A percentile compares a stretch with the other conserved stretches of the same genome.
phyloP scores from a whole-genome alignment of 169 alveolate species.

The Plasmodium vivax region DNA sequence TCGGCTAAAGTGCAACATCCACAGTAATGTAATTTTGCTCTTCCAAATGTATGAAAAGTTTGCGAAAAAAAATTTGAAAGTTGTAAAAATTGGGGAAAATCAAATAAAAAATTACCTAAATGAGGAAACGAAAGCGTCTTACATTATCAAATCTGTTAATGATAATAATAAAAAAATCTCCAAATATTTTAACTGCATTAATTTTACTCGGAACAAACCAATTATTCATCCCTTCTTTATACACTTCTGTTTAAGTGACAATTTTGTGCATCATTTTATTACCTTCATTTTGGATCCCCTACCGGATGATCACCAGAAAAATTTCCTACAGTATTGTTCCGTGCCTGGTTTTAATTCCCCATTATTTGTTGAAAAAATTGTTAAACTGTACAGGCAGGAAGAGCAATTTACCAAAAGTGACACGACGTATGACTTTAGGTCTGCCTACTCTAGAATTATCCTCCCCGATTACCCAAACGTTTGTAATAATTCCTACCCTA shows the following conservation, averaged over 20 bases:
- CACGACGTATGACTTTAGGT: slow-evolving; percentile 31
- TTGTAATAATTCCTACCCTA: neutral
- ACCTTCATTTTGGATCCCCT: slow-evolving; percentile 55
- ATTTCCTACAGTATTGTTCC: slow-evolving; percentile 68
- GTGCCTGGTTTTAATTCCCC: slow-evolving; percentile 60
- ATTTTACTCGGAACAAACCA: slow-evolving; percentile 74
- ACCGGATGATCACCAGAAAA: slow-evolving; percentile 48
- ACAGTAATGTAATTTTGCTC: slow-evolving; percentile 10
- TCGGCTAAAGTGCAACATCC: slow-evolving; percentile 30
- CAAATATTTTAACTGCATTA: slow-evolving; percentile 45
- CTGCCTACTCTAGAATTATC: slow-evolving; percentile 48
- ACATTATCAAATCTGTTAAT: slow-evolving; percentile 35
- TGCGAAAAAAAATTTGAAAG: slow-evolving; percentile 38
- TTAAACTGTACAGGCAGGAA: slow-evolving; percentile 39
- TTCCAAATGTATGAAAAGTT: slow-evolving; percentile 35
- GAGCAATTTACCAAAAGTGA: slow-evolving; percentile 51
- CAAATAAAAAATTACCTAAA: slow-evolving; percentile 26
- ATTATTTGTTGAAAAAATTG: slow-evolving; percentile 38
- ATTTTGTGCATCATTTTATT: slow-evolving; percentile 46
- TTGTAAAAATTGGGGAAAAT: slow-evolving; percentile 26
- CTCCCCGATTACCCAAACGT: neutral
- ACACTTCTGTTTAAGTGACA: slow-evolving; percentile 45
- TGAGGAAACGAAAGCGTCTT: slow-evolving; percentile 6
- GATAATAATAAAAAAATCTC: slow-evolving; percentile 23
- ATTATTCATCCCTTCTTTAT: slow-evolving; percentile 72